Base-by-base conservation (phyloP, 257 asterid species). In the Capsicum pubescens region DNA sequence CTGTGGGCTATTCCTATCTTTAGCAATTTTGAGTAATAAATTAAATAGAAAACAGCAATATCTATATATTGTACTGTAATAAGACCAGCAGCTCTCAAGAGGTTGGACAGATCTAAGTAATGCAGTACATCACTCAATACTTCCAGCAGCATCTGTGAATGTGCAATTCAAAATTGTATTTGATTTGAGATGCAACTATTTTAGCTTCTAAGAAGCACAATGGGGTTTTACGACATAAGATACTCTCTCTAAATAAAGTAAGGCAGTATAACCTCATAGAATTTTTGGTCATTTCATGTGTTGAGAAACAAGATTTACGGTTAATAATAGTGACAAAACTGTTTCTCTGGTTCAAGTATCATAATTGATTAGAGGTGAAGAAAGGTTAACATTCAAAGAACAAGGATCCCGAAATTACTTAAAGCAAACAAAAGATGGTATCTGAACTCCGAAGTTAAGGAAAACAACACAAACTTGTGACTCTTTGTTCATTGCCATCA, bases 91-190 rank as follows among this genome's bases (percentile, higher is more conserved):
- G 15, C 78, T 69, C 78, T 69, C 78, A 4, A 42, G 26, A 36
- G 78, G 77, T 69, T 69, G 32, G 14, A 39, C 77, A 69, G 54
- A 39, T 39, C 77, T 69, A 69, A 39, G 77, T 39, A 39, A 69
- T 14, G 2, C 54, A 39, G 26, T 39, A 39, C 15, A 39, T 0
- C 4, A 0, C 77, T 39, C 2, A 39, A 69, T 69, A 69, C 39
- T 39, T 69, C 77, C 12, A 46, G 21, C 55, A 69, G 54, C 77
- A 39, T 52, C 0, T 69, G 77, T 69, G 54, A 69, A 69, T 2
- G 32, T 69, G 77, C 54, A 69, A 69, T 39, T 54, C 55, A 39
- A 0, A 8, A 39, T 69, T 69, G 55, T 1, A 39, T 44, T 69
- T 69, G 14, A 69, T 39, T 69, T 69, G 77, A 69, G 77, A 39